Percentiles rank a stretch among this genome's conserved stretches.
phyloP scores from a whole-genome alignment of 2,329 filamentous ascomycete species.

The Plenodomus tracheiphilus region DNA sequence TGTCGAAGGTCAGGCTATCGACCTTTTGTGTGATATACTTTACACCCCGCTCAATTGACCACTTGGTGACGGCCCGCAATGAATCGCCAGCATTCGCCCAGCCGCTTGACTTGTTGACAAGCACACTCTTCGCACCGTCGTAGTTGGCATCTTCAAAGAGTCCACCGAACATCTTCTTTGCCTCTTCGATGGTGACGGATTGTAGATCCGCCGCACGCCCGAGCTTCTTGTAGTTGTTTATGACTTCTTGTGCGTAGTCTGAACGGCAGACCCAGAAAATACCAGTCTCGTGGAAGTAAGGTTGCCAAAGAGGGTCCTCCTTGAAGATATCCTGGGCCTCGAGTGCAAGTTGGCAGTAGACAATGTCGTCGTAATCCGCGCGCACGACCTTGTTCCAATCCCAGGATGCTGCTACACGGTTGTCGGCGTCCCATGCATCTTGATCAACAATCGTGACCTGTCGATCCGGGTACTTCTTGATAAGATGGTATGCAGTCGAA shows the following conservation, averaged over 20 bases:
- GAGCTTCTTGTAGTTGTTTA: conserved; percentile 55
- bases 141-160: conserved; percentile 66
- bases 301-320: conserved; percentile 59
- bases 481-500: conserved; percentile 45
- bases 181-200: conserved; percentile 52
- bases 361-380: conserved; percentile 67
- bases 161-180: conserved; percentile 61
- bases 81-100: conserved; percentile 67
- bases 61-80: conserved; percentile 58
- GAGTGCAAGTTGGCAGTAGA: conserved; percentile 67
- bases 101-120: conserved; percentile 64
- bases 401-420: conserved; percentile 63
- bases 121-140: conserved; percentile 60
- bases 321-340: conserved; percentile 68
- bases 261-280: conserved; percentile 50
- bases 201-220: conserved; percentile 52
- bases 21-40: conserved; percentile 62
- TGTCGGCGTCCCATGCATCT: conserved; percentile 37
- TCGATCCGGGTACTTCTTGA: conserved; percentile 47
- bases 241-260: conserved; percentile 53
- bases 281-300: conserved; percentile 57
- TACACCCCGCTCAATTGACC: conserved; percentile 59
- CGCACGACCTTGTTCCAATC: conserved; percentile 76
- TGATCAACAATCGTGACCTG: conserved; percentile 47
- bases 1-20: conserved; percentile 53